Base-by-base conservation (phyloP, 2,329 filamentous ascomycete species). In the Rhexocercosporidium sp. region DNA sequence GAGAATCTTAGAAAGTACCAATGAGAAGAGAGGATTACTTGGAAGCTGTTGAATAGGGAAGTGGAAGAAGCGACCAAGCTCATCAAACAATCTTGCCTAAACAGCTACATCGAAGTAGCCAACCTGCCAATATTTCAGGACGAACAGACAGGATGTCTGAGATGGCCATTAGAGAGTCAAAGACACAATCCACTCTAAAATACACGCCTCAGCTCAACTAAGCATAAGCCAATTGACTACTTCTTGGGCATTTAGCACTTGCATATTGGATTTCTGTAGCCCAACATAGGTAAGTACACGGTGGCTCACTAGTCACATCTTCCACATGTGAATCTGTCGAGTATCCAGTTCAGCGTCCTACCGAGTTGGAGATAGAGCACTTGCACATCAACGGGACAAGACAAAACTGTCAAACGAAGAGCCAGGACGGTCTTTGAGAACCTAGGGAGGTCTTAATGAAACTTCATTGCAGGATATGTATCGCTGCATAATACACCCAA, bases 401-500 rank as follows among this genome's bases (percentile, higher is more conserved):
- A 5, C n/a, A 47, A n/a, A 20, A 8, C 9, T n/a, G n/a, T n/a
- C 18, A 3, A n/a, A n/a, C 3, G 12, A 47, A 47, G 9, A 20
- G n/a, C 8, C n/a, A 20, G n/a, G n/a, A 47, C 5, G 3, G 18
- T 22, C 20, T 6, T 11, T 47, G 44, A 18, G 20, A 20, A n/a
- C n/a, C 46, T 34, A 51, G 4, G 20, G 18, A 62, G 29, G n/a
- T 60, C 29, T n/a, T 49, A 20, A 62, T 39, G 22, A 37, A 22
- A 46, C 59, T 53, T 62, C 59, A 62, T 62, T 62, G 39, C 57
- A 62, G 59, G 59, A 62, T 62, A 29, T 51, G 46, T 62, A 62
- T 62, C 59, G n/a, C 59, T 53, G 59, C 59, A 62, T 53, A 39
- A 53, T 51, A 51, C 59, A 62, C 20, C 59, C 59, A 53, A 20